Evolutionary conservation across 192 early-diverging fungal genomes (phyloP).

Genomic region (Coemansia furcata): DNA sequence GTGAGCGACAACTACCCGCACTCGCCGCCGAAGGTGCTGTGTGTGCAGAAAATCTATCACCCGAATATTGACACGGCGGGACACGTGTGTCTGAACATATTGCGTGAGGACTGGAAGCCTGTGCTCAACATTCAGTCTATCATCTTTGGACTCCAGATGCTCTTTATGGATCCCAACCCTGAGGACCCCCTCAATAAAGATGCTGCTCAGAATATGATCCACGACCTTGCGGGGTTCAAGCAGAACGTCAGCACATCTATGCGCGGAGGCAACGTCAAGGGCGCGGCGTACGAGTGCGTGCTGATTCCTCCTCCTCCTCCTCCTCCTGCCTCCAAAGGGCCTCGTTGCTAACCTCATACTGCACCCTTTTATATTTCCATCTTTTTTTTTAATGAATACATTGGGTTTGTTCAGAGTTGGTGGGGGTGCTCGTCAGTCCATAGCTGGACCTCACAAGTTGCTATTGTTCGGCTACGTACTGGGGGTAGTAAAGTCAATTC

Average conservation of each 20-base stretch:
- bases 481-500: too few species aligned
- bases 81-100: conserved; percentile 94
- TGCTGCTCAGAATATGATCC: conserved; percentile 78
- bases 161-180: conserved; percentile 93
- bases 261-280: conserved; percentile 69
- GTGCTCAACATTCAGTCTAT: conserved; percentile 92
- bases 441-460: too few species aligned
- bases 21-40: conserved; percentile 90
- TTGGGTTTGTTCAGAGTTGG: background rate
- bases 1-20: conserved; percentile 91
- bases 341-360: too few species aligned
- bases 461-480: too few species aligned
- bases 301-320: background rate
- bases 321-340: too few species aligned
- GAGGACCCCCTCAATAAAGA: conserved; percentile 99
- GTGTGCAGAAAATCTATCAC: conserved; percentile 91
- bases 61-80: conserved; percentile 97
- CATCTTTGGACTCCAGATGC: conserved; percentile 85
- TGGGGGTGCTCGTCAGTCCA: background rate
- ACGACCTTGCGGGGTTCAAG: conserved; percentile 69
- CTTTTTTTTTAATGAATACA: background rate
- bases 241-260: conserved; percentile 74
- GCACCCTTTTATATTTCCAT: too few species aligned
- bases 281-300: conserved; percentile 70
- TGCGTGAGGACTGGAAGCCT: conserved; percentile 99